Percentiles rank a stretch among this genome's conserved stretches.
Evolutionary conservation across 2,329 filamentous ascomycete genomes (phyloP).

Genomic region (Acrodontium crateriforme): DNA sequence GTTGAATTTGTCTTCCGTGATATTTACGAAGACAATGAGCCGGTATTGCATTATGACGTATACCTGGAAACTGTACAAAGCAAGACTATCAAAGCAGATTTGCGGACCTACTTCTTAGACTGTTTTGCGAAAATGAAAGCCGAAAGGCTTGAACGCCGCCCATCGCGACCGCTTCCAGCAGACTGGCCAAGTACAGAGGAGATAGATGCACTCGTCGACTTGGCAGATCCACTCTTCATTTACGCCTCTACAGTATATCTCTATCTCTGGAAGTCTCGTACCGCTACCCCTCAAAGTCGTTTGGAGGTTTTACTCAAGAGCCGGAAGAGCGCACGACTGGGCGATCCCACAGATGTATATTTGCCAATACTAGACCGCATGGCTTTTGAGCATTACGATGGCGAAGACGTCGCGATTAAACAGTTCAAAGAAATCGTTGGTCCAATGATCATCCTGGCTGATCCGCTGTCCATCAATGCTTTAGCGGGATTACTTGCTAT

Average conservation of each 20-base stretch:
- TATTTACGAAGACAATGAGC: slow-evolving; percentile 2
- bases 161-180: slow-evolving; percentile 3
- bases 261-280: slow-evolving; percentile 14
- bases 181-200: slow-evolving; percentile 13
- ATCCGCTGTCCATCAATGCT: slow-evolving; percentile 9
- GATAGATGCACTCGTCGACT: slow-evolving; percentile 10
- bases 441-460: slow-evolving; percentile 8
- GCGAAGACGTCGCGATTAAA: slow-evolving; percentile 2
- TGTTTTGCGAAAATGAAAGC: slow-evolving; percentile 7
- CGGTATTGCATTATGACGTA: slow-evolving; percentile 9
- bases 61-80: slow-evolving; percentile 10
- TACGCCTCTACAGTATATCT: slow-evolving; percentile 17
- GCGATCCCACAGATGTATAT: slow-evolving; percentile 1
- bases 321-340: not conserved
- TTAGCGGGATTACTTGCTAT: slow-evolving; percentile 10
- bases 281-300: slow-evolving; percentile 3
- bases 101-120: slow-evolving; percentile 10
- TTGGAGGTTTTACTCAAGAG: slow-evolving; percentile 1
- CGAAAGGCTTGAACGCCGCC: not conserved
- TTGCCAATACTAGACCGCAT: slow-evolving; percentile 3
- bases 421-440: slow-evolving; percentile 11
- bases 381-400: too few species aligned
- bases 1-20: slow-evolving; percentile 9
- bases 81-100: slow-evolving; percentile 16
- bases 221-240: slow-evolving; percentile 19